Conservation (phyloP, 345 rosid species). For the Salix arbutifolia region DNA sequence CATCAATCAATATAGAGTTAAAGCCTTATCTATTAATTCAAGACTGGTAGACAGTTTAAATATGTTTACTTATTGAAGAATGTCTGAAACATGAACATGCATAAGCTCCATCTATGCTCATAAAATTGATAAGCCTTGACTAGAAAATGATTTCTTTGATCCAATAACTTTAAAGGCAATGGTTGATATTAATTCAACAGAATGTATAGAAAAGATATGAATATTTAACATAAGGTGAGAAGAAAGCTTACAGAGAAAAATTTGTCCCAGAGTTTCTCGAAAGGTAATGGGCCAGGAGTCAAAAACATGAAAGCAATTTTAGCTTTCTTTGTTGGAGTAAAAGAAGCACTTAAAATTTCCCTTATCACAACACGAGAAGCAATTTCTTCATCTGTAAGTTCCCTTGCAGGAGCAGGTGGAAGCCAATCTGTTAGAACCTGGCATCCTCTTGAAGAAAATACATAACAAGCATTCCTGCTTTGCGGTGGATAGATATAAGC, state of each 20-base stretch:
- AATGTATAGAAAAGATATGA: neutral
- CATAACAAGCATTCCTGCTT: constrained; percentile 64
- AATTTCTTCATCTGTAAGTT: constrained; percentile 73
- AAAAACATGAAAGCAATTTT: constrained; percentile 94
- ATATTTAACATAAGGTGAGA: neutral
- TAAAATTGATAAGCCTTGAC: neutral
- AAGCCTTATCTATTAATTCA: neutral
- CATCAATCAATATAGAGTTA: neutral
- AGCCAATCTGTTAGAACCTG: constrained; percentile 80
- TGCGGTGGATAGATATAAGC: constrained; percentile 83
- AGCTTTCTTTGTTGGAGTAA: constrained; percentile 43
- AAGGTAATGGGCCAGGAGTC: constrained; percentile 78
- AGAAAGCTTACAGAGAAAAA: constrained; percentile 59
- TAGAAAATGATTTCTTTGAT: neutral
- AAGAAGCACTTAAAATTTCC: constrained; percentile 60
- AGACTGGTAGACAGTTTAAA: neutral
- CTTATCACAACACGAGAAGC: constrained; percentile 64
- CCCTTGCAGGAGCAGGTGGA: constrained; percentile 80
- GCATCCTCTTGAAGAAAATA: constrained; percentile 81
- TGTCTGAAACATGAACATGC: neutral
- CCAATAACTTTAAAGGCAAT: neutral
- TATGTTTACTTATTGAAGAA: neutral
- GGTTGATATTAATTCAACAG: neutral
- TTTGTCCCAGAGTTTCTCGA: constrained; percentile 90
- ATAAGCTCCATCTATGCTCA: neutral